Evolutionary conservation across 1,284 basidiomycete genomes (phyloP), one percentile per base, ranked within the genome.

Genomic region (Schizophyllum amplum): DNA sequence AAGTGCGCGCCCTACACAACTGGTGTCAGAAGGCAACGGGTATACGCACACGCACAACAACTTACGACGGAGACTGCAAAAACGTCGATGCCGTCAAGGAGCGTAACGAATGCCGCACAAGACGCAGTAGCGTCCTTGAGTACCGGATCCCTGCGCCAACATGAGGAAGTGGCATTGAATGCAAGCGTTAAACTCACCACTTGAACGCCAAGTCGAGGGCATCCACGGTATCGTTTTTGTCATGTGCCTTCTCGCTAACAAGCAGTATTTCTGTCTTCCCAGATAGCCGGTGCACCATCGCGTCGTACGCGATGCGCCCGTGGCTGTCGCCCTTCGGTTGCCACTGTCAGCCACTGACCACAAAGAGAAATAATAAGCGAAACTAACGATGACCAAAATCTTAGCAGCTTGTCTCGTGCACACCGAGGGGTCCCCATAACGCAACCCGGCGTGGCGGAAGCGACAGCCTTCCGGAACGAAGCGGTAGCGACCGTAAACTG

Each of bases 391-490:
- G 7, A 42, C 11, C 11, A 42, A 17, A 3, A 42, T 17, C 7
- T 17, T 3, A 9, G 11, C 33, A 2, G 22, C 20, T 1, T 42
- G 27, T 20, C 20, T 22, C 26, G 52, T 55, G 52, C 52, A 57
- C 15, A 42, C 9, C 9, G 25, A 26, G n/a, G 33, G 52, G 17
- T 54, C 33, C 4, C 56, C 42, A 23, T 54, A 57, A 7, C 56
- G 25, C 27, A 57, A 22, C 2, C 56, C 56, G 15, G 52, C 56
- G 47, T 57, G 56, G 4, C 47, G 24, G 42, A 52, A 57, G 20
- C 20, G 25, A 49, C 56, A 57, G 1, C 51, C 52, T 21, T 54
- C 24, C 5, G 56, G 56, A 2, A 54, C 27, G 25, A 57, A 57
- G 20, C 46, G 17, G 48, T 57, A 57, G 4, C 56, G 52, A 5